A percentile compares a stretch with the other conserved stretches of the same genome.
phyloP scores from a whole-genome alignment of 2,329 filamentous ascomycete genomes.

The Fusarium heterosporum region DNA sequence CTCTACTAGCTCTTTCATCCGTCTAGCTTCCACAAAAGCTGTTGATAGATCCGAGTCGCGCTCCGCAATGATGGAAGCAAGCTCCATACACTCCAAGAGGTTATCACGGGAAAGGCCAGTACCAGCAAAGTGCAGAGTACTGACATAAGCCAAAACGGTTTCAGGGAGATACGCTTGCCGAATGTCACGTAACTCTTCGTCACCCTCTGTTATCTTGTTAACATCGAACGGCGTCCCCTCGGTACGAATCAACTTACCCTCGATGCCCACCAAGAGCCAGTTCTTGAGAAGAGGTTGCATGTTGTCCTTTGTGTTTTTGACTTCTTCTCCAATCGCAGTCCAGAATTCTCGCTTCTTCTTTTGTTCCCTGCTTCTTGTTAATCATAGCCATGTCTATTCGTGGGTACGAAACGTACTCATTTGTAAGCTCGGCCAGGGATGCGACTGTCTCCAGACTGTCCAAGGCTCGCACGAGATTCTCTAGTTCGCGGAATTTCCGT shows the following conservation, averaged over 20 bases:
- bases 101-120: constrained; percentile 79
- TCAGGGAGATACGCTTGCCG: constrained; percentile 87
- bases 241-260: constrained; percentile 59
- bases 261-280: constrained; percentile 69
- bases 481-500: constrained; percentile 74
- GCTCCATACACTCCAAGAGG: constrained; percentile 86
- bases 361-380: constrained; percentile 50
- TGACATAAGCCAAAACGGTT: constrained; percentile 84
- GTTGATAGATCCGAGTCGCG: constrained; percentile 74
- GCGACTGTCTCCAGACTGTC: constrained; percentile 76
- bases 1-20: constrained; percentile 81
- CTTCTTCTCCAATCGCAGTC: constrained; percentile 63
- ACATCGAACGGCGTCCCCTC: neutral
- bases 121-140: constrained; percentile 82
- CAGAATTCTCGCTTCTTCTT: constrained; percentile 63
- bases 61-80: constrained; percentile 80
- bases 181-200: constrained; percentile 71
- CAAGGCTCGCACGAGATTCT: constrained; percentile 73
- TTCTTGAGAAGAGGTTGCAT: constrained; percentile 72
- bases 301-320: constrained; percentile 65
- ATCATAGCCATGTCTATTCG: neutral
- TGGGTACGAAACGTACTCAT: constrained; percentile 60
- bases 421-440: constrained; percentile 63
- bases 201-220: constrained; percentile 60
- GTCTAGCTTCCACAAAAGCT: constrained; percentile 71